Base-by-base conservation (phyloP, 371 early-diverging fungal species). In the Mucor mucedo region DNA sequence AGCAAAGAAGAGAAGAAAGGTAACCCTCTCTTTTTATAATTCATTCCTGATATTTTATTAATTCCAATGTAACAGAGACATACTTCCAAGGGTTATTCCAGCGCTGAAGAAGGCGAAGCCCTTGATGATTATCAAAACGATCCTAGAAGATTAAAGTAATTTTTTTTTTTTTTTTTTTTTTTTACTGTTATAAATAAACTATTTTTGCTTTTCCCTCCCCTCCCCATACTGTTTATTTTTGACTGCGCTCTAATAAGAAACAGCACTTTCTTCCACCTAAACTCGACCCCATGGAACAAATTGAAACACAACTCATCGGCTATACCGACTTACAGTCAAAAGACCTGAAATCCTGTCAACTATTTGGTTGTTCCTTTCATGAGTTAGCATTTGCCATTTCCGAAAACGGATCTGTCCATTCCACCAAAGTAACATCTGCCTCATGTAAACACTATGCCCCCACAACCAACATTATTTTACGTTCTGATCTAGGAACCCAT, bases 81-180 rank as follows among this genome's bases (percentile, higher is more conserved):
- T 53, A 16, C 47, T 14, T 52, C 65, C 21, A 50, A 65, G 28
- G 52, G 62, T 1, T 67, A 63, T 58, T 67, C 63, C 11, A 72
- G 72, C 33, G 69, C 72, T 47, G 83, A 64, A 75, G 83, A 68
- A 78, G 79, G 58, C 58, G 79, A 62, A 58, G 79, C 66, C 35
- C 63, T 71, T 40, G 70, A 64, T 68, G 74, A 61, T 61, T 69
- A 72, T 52, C 65, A 58, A 53, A 64, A 64, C 16, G 65, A 64
- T 21, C 65, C 65, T 28, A 32, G 65, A 64, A 21, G 65, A 53
- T 45, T 64, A 53, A 64, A 64, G 27, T 64, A 53, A 57, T 21
- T 48, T 16, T 47, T 16, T 21, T 16, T 7, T 16, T 47, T 5
- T 47, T 21, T 47, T 47, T 21, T 0, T 27, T n/a, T 21, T 47